These are phyloP conservation scores for Xylaria polymorpha DNA, from an alignment of 2,329 filamentous ascomycete species.

Conservation along the genomic window DNA sequence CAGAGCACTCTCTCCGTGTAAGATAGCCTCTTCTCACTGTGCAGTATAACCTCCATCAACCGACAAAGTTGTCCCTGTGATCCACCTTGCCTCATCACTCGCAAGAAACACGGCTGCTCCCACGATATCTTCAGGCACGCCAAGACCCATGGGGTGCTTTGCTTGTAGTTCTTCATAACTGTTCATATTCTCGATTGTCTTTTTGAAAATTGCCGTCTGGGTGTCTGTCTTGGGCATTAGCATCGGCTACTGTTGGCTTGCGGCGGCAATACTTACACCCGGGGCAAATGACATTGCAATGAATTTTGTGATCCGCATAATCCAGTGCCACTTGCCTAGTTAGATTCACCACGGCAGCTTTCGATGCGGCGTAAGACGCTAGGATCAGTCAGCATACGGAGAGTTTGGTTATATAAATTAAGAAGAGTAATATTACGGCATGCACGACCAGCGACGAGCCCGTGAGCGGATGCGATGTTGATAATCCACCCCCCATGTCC, in stretches of 20 bases:
- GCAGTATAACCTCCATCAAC: slow-evolving; percentile 27
- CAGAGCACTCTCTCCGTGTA: neutral
- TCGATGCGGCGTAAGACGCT: slow-evolving; percentile 53
- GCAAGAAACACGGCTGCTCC: slow-evolving; percentile 25
- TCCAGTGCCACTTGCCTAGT: slow-evolving; percentile 28
- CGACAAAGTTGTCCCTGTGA: slow-evolving; percentile 11
- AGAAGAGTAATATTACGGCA: slow-evolving; percentile 41
- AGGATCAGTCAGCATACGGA: neutral
- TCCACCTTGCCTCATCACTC: slow-evolving; percentile 17
- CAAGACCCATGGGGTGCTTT: slow-evolving; percentile 21
- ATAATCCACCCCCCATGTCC: slow-evolving; percentile 63
- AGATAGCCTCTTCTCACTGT: slow-evolving; percentile 5
- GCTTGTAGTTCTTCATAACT: slow-evolving; percentile 6
- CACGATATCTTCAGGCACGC: slow-evolving; percentile 19
- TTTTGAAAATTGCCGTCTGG: slow-evolving; percentile 35
- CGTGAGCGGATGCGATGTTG: slow-evolving; percentile 60
- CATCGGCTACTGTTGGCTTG: neutral
- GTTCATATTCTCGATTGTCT: slow-evolving; percentile 23
- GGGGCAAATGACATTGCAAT: slow-evolving; percentile 53
- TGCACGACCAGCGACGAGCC: slow-evolving; percentile 50
- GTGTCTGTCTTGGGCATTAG: slow-evolving; percentile 22
- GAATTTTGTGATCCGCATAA: slow-evolving; percentile 29
- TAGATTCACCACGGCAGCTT: slow-evolving; percentile 18
- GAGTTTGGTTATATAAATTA: neutral
- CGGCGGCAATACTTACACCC: slow-evolving; percentile 54